Evolutionary conservation across 306 rosid species (phyloP).

Genomic region (Acmispon strigosus): DNA sequence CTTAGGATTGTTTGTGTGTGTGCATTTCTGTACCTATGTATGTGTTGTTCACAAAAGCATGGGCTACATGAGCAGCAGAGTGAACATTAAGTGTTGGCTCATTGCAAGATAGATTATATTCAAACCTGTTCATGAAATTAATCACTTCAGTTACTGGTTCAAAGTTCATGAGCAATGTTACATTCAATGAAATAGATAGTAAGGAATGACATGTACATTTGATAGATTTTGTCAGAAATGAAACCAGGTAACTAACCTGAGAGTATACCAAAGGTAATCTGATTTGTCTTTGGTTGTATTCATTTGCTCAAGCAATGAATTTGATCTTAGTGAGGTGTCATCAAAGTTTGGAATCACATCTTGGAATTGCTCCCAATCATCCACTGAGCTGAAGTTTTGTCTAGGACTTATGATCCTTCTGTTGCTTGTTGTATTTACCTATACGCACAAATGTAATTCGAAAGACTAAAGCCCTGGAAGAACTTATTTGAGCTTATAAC

Average conservation of each 20-base stretch:
- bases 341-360: conserved; percentile 43
- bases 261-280: conserved; percentile 69
- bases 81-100: conserved; percentile 37
- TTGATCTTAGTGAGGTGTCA: conserved; percentile 34
- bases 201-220: background rate
- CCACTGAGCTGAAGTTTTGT: conserved; percentile 38
- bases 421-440: conserved; percentile 36
- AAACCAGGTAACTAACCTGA: conserved; percentile 36
- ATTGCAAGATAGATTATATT: conserved; percentile 43
- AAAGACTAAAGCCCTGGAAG: background rate
- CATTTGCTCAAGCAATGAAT: conserved; percentile 59
- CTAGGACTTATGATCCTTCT: conserved; percentile 30
- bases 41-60: conserved; percentile 39
- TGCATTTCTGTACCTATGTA: conserved; percentile 34
- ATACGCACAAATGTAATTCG: background rate
- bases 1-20: background rate
- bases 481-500: too few species aligned
- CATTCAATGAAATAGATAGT: too few species aligned
- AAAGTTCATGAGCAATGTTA: background rate
- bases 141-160: background rate
- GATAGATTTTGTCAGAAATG: background rate
- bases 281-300: conserved; percentile 61
- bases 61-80: conserved; percentile 58
- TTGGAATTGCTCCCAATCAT: conserved; percentile 42
- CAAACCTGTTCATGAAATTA: conserved; percentile 36